phyloP scores from a whole-genome alignment of 2,329 filamentous ascomycete genomes.

The Calonectria henricotiae region DNA sequence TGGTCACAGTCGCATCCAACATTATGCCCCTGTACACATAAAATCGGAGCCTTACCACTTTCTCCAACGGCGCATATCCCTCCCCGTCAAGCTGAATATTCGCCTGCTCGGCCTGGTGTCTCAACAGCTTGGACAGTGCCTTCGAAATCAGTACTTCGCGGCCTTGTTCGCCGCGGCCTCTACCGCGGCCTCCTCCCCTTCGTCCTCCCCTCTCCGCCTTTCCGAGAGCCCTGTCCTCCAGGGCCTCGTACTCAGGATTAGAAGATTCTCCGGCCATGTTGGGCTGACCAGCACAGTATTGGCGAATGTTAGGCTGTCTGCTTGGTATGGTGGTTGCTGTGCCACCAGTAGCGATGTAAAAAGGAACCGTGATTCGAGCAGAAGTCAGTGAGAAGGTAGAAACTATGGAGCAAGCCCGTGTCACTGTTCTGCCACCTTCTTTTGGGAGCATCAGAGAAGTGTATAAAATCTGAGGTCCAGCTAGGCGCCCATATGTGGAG shows the following conservation, averaged over 20 bases:
- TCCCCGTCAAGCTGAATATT: conserved; percentile 73
- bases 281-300: conserved; percentile 10
- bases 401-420: neutral
- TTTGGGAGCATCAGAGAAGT: conserved; percentile 12
- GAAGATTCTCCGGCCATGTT: conserved; percentile 45
- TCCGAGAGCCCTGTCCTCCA: conserved; percentile 48
- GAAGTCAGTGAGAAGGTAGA: neutral
- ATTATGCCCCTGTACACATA: neutral
- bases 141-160: conserved; percentile 69
- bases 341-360: neutral
- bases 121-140: conserved; percentile 69
- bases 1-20: conserved; percentile 2
- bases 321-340: neutral
- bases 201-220: conserved; percentile 49
- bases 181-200: conserved; percentile 52
- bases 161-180: conserved; percentile 55
- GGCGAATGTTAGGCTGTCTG: conserved; percentile 1
- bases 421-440: neutral
- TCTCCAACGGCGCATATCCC: conserved; percentile 73
- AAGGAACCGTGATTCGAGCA: neutral
- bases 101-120: conserved; percentile 72
- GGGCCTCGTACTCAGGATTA: conserved; percentile 39
- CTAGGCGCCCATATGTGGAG: conserved; percentile 31
- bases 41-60: conserved; percentile 68
- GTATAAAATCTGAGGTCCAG: conserved; percentile 15